Evolutionary conservation across 2,329 filamentous ascomycete genomes (phyloP).

Genomic region (Cordyceps farinosa): DNA sequence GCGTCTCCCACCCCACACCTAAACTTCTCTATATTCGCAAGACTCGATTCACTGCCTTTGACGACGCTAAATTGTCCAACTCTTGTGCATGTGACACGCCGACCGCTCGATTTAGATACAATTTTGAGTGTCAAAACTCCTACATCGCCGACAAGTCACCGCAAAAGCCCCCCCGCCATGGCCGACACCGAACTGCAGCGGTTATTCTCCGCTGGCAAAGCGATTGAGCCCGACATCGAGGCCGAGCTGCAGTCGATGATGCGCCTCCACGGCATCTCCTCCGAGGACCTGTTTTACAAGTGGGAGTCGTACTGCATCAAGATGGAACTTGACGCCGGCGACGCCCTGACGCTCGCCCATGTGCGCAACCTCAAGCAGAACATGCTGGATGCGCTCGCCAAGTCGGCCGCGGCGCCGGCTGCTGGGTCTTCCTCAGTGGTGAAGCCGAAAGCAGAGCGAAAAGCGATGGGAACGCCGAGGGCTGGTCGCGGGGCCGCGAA

Average conservation of each 20-base stretch:
- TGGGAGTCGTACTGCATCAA: conserved; percentile 98
- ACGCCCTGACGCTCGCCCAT: conserved; percentile 61
- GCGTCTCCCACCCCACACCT: conserved; percentile 17
- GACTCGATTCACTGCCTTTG: not conserved
- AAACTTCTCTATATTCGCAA: not conserved
- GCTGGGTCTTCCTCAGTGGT: conserved; percentile 38
- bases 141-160: not conserved
- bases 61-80: not conserved
- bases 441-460: conserved; percentile 54
- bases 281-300: conserved; percentile 93
- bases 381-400: conserved; percentile 78
- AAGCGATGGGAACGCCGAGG: conserved; percentile 58
- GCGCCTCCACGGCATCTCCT: conserved; percentile 73
- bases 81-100: not conserved
- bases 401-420: conserved; percentile 58
- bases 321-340: conserved; percentile 78
- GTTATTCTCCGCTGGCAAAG: conserved; percentile 35
- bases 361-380: conserved; percentile 80
- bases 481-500: conserved; percentile 50
- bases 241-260: conserved; percentile 82
- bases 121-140: not conserved
- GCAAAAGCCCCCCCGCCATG: conserved; percentile 29
- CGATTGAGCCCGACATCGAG: conserved; percentile 73
- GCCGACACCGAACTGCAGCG: conserved; percentile 34
- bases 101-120: not conserved